Evolutionary conservation across 768 basidiomycete genomes (phyloP).

Genomic region (Gymnopilus junonius): DNA sequence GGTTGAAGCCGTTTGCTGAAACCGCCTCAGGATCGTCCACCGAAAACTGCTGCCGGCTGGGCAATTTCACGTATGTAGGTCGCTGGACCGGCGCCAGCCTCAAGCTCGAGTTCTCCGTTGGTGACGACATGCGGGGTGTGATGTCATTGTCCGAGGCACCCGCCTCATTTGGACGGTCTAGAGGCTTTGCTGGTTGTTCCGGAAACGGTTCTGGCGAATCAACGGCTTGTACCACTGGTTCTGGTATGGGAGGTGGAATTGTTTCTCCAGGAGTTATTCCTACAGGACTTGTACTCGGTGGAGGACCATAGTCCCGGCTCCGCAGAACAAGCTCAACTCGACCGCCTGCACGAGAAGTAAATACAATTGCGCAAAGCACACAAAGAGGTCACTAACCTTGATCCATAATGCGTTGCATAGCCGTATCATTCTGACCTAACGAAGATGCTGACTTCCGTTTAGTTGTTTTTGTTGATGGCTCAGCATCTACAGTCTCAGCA

Average conservation of each 20-base stretch:
- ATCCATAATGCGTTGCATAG: slow-evolving; percentile 71
- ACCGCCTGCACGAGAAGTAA: slow-evolving; percentile 47
- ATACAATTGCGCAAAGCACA: neutral
- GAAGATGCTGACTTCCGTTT: slow-evolving; percentile 28
- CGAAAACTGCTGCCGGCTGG: slow-evolving; percentile 36
- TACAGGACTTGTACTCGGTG: neutral
- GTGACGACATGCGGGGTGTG: neutral
- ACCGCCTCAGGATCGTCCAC: slow-evolving; percentile 24
- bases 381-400: slow-evolving; percentile 21
- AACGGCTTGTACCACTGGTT: neutral
- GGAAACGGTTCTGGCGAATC: neutral
- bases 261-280: neutral
- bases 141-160: neutral
- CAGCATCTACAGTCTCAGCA: slow-evolving; percentile 31
- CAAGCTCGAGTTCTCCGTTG: slow-evolving; percentile 10
- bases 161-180: neutral
- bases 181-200: neutral
- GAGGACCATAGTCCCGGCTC: slow-evolving; percentile 21
- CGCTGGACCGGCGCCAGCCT: slow-evolving; percentile 25
- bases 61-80: slow-evolving; percentile 43
- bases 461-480: slow-evolving; percentile 25
- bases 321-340: slow-evolving; percentile 59
- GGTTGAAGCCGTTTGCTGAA: slow-evolving; percentile 25
- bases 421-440: slow-evolving; percentile 39
- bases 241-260: neutral